These are phyloP conservation scores for Paraphysoderma sedebokerense DNA, from an alignment of 371 early-diverging fungal species.

Conservation along the genomic window DNA sequence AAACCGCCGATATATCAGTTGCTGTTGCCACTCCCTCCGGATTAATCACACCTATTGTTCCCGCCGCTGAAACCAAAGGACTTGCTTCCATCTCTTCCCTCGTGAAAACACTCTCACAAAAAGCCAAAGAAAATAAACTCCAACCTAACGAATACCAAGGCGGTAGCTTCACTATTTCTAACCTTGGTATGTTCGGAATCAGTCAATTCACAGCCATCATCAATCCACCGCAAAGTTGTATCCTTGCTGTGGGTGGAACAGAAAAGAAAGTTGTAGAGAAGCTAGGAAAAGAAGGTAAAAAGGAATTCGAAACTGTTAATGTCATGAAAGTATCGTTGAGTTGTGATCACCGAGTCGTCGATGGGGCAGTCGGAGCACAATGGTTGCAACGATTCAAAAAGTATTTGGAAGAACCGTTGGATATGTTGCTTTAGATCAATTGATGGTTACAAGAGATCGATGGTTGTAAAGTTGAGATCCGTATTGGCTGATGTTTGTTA, in stretches of 20 bases:
- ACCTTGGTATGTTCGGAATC: constrained; percentile 95
- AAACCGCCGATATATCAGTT: constrained; percentile 81
- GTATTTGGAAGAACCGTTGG: constrained; percentile 91
- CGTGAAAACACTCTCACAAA: constrained; percentile 69
- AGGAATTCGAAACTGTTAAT: constrained; percentile 12
- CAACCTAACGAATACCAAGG: constrained; percentile 92
- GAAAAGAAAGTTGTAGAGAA: constrained; percentile 47
- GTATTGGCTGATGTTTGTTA: too few relatives aligned
- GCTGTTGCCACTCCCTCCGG: constrained; percentile 91
- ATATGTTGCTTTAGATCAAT: constrained; percentile 56
- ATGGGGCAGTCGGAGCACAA: constrained; percentile 87
- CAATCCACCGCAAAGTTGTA: constrained; percentile 91
- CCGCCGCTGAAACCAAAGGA: constrained; percentile 67
- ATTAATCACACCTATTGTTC: constrained; percentile 91
- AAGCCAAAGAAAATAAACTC: constrained; percentile 78
- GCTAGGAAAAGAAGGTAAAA: constrained; percentile 16
- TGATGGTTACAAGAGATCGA: too few relatives aligned
- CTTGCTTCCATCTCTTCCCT: constrained; percentile 64
- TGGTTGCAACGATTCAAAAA: constrained; percentile 82
- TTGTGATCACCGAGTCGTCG: constrained; percentile 92
- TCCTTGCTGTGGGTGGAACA: constrained; percentile 81
- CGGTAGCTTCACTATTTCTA: constrained; percentile 94
- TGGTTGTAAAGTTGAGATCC: too few relatives aligned
- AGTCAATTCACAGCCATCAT: constrained; percentile 92
- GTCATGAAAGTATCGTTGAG: constrained; percentile 80